Base-by-base conservation (phyloP, 2,329 filamentous ascomycete species). In the Venturia effusa region DNA sequence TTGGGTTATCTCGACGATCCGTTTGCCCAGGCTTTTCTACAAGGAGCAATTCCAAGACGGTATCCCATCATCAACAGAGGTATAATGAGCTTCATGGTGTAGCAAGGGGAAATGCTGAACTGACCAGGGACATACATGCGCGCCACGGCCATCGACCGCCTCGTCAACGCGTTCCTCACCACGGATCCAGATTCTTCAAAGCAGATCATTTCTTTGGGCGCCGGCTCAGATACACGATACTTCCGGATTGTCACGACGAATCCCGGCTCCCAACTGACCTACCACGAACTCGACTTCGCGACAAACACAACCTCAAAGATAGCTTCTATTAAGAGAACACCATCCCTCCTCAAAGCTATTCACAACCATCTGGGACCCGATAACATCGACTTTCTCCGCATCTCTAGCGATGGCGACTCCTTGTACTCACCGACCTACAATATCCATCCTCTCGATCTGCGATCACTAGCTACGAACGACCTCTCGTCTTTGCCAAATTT, bases 1-100 rank as follows among this genome's bases (percentile, higher is more conserved):
- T 73, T 91, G 61, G 92, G 91, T 39, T 97, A 97, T 73, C 79
- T 99, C 1, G 77, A 89, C 2, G 94, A 99, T 72, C 83, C 83
- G 0, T 97, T 88, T 76, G 91, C 92, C 1, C 78, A 78, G 62
- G 81, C 81, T 63, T 91, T 97, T 72, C 86, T 88, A 17, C 1
- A 75, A 75, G 57, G 80, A 79, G 66, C 77, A 80, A 19, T 79
- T 1, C 78, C 84, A 15, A 83, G 89, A 67, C 82, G 93, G 65
- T 81, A 95, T 67, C 94, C 94, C 61, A 90, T 99, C 67, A 96
- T 99, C 71, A 97, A 99, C 72, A 81, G 93, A 84, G 93, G 93
- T 91, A 75, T 68, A 78, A 68, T 61, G 15, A 34, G n/a, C 24
- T 22, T 32, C 1, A 0, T 34, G 11, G 41, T 37, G 39, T 61